phyloP scores from a whole-genome alignment of 2,329 filamentous ascomycete genomes.

The Xylariomycetidae sp. region DNA sequence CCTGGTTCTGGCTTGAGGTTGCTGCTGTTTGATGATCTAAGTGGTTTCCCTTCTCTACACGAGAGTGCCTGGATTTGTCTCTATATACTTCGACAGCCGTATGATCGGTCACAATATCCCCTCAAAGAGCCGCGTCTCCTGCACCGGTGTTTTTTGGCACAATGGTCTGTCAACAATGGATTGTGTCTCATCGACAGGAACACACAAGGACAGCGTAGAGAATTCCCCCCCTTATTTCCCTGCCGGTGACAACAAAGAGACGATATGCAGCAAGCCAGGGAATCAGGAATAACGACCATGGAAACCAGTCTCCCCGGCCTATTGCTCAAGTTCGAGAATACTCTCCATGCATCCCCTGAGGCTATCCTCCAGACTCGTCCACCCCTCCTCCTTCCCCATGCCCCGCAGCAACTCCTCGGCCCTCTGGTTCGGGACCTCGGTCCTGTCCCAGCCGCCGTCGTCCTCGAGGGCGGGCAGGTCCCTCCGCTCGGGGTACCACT shows the following conservation, averaged over 20 bases:
- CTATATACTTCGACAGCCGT: background rate
- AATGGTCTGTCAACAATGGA: too few species aligned
- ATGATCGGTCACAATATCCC: background rate
- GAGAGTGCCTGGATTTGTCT: background rate
- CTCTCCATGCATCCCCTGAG: slow-evolving; percentile 18
- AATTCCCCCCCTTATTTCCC: background rate
- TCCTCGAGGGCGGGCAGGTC: slow-evolving; percentile 16
- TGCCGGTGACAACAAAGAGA: background rate
- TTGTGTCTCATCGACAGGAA: too few species aligned
- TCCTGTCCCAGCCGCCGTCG: slow-evolving; percentile 24
- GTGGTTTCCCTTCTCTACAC: background rate
- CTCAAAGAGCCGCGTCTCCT: background rate
- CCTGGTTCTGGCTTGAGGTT: background rate
- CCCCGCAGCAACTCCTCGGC: slow-evolving; percentile 20
- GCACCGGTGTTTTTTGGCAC: background rate
- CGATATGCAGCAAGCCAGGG: background rate
- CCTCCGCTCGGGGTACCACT: slow-evolving; percentile 22
- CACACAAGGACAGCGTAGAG: too few species aligned
- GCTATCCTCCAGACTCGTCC: slow-evolving; percentile 27
- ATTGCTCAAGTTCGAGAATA: slow-evolving; percentile 6
- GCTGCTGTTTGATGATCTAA: background rate
- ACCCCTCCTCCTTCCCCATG: slow-evolving; percentile 18
- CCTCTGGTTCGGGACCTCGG: slow-evolving; percentile 24
- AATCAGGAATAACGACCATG: background rate
- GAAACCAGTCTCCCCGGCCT: background rate